phyloP scores from a whole-genome alignment of 352 stramenopile species.

The Thraustochytrium sp. region DNA sequence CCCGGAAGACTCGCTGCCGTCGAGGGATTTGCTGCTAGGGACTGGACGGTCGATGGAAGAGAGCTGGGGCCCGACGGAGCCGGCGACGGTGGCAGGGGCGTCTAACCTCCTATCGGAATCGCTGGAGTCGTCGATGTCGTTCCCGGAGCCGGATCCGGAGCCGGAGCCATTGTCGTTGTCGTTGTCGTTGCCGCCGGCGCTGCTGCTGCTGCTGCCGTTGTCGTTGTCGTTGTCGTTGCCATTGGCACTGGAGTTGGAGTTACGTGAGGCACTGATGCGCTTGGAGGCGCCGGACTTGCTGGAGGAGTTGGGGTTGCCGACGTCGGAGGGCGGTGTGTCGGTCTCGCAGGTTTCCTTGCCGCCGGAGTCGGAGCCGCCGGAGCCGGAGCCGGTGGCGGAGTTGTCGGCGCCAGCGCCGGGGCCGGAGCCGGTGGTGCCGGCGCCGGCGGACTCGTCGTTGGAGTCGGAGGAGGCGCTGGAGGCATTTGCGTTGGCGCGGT shows the following conservation, averaged over 20 bases:
- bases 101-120: background rate
- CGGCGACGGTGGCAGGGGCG: background rate
- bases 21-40: too few species aligned
- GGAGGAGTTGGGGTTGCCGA: background rate
- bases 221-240: too few species aligned
- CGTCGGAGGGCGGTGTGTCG: background rate
- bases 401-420: too few species aligned
- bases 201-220: background rate
- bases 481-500: background rate
- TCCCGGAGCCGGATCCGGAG: too few species aligned
- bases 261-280: too few species aligned
- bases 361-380: background rate
- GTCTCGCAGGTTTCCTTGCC: slow-evolving; percentile 3
- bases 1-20: too few species aligned
- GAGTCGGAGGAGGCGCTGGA: too few species aligned
- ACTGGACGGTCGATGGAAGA: background rate
- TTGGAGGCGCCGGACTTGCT: background rate
- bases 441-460: background rate
- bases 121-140: too few species aligned
- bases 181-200: background rate
- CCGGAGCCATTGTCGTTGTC: background rate
- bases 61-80: background rate
- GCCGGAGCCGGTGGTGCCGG: background rate
- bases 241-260: too few species aligned
- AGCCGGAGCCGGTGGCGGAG: too few species aligned